phyloP scores from a whole-genome alignment of 805 yeast genomes.

The Vanderwaltozyma yarrowii region DNA sequence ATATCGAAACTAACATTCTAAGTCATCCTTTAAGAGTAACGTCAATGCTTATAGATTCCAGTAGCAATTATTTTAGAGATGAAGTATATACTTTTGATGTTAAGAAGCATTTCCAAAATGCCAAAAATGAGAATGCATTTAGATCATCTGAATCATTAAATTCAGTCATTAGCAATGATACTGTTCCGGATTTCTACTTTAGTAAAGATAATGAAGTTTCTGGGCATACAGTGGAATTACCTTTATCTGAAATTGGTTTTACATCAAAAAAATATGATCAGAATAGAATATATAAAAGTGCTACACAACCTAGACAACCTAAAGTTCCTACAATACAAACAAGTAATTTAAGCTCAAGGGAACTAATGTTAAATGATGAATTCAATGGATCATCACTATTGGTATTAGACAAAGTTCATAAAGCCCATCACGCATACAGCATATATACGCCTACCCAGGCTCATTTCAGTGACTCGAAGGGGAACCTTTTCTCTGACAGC shows the following conservation, averaged over 20 bases:
- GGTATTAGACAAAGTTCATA: slow-evolving; percentile 2
- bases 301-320: not conserved
- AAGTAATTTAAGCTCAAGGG: not conserved
- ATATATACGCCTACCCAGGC: slow-evolving; percentile 2
- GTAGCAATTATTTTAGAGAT: slow-evolving; percentile 1
- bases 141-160: not conserved
- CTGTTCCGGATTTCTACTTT: not conserved
- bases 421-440: slow-evolving; percentile 1
- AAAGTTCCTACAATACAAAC: slow-evolving; percentile 1
- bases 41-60: slow-evolving; percentile 3
- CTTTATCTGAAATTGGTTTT: not conserved
- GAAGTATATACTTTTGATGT: slow-evolving; percentile 3
- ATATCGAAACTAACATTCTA: not conserved
- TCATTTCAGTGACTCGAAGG: slow-evolving; percentile 1
- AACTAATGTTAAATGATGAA: not conserved
- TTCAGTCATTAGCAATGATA: not conserved
- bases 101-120: not conserved
- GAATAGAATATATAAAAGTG: not conserved
- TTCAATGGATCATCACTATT: not conserved
- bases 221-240: not conserved
- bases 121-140: not conserved
- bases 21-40: not conserved
- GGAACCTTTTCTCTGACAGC: not conserved
- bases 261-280: not conserved
- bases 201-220: too few species aligned